Percentiles rank a stretch among this genome's conserved stretches.
phyloP scores from a whole-genome alignment of 108 stramenopile genomes.

The Schizochytrium sp. region DNA sequence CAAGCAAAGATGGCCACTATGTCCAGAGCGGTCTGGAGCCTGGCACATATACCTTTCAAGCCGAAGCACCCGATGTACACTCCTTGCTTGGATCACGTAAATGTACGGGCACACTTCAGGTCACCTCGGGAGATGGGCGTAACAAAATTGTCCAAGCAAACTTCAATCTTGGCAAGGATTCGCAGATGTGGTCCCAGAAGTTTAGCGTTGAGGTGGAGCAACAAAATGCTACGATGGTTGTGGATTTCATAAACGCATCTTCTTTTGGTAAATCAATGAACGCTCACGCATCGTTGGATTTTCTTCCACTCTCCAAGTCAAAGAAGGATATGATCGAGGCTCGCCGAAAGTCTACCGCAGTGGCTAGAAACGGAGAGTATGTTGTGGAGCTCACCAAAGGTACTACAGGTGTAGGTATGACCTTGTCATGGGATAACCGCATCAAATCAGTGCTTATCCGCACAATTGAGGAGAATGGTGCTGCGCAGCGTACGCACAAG shows the following conservation, averaged over 20 bases:
- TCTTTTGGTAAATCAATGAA: no score
- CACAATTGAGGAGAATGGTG: conserved; percentile 15
- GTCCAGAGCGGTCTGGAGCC: neutral
- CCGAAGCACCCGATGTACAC: neutral
- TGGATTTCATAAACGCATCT: neutral
- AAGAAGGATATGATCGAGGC: neutral
- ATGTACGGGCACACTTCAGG: neutral
- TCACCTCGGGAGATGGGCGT: neutral
- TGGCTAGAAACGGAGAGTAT: neutral
- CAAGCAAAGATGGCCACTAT: neutral
- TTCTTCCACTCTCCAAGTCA: neutral
- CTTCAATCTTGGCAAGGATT: neutral
- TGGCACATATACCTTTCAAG: neutral
- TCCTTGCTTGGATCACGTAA: neutral
- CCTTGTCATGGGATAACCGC: conserved; percentile 9
- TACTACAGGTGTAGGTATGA: conserved; percentile 3
- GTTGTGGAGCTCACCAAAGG: conserved; percentile 44
- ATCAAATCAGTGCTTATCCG: conserved; percentile 34
- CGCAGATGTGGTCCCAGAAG: neutral
- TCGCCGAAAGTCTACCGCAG: neutral
- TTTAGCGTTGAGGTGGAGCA: neutral
- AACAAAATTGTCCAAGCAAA: neutral
- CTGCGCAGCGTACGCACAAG: neutral
- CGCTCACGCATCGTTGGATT: neutral
- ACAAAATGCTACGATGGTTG: neutral